Percentiles rank a stretch among this genome's conserved stretches.
These are phyloP conservation scores for Neoscytalidium dimidiatum DNA, from an alignment of 2,329 filamentous ascomycete species.

Conservation along the genomic window DNA sequence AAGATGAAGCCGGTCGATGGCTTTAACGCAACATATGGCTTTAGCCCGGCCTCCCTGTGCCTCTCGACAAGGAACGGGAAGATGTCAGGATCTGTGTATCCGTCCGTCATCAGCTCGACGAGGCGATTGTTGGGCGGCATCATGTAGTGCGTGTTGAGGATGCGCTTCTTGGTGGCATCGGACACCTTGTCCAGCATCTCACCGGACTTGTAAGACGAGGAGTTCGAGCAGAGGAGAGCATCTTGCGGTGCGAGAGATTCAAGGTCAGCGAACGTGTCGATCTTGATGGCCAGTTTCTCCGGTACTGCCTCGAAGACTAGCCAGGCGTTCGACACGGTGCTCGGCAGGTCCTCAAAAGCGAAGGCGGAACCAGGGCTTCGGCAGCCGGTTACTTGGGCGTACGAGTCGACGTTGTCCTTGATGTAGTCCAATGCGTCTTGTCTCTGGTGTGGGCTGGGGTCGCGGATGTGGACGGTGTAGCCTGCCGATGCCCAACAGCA, in stretches of 20 bases:
- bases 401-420: slow-evolving; percentile 35
- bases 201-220: slow-evolving; percentile 54
- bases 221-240: slow-evolving; percentile 54
- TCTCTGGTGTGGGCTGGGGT: slow-evolving; percentile 42
- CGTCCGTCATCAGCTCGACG: slow-evolving; percentile 58
- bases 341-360: slow-evolving; percentile 40
- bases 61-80: slow-evolving; percentile 49
- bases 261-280: slow-evolving; percentile 50
- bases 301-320: slow-evolving; percentile 58
- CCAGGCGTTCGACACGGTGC: slow-evolving; percentile 51
- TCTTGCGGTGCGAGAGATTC: slow-evolving; percentile 47
- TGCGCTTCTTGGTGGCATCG: slow-evolving; percentile 37
- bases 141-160: slow-evolving; percentile 57
- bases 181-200: slow-evolving; percentile 50
- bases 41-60: slow-evolving; percentile 43
- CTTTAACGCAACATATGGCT: slow-evolving; percentile 46
- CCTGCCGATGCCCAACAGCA: slow-evolving; percentile 44
- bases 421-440: slow-evolving; percentile 44
- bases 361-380: slow-evolving; percentile 29
- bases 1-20: slow-evolving; percentile 58
- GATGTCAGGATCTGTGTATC: slow-evolving; percentile 45
- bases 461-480: slow-evolving; percentile 46
- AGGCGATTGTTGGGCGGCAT: slow-evolving; percentile 47
- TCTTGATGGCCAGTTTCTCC: slow-evolving; percentile 53
- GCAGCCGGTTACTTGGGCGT: slow-evolving; percentile 16